Evolutionary conservation across 495 filamentous ascomycete species (phyloP), one percentile per base, ranked within the genome.

Genomic region (Hyaloscypha hepaticicola): DNA sequence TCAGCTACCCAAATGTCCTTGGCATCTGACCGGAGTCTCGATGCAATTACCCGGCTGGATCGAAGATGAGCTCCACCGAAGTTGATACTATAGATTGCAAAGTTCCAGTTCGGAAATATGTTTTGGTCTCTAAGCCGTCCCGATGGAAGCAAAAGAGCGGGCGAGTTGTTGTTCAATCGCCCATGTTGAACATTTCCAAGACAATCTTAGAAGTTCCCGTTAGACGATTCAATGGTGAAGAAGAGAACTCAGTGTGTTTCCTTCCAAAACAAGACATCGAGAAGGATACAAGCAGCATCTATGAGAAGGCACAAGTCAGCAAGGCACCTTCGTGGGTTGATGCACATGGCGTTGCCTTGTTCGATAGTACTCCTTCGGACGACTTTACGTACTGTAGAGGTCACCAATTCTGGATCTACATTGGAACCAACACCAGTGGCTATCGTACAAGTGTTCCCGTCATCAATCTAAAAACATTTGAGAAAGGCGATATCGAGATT

Each of bases 171-270:
- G 53, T 67, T 33, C 58, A 65, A 21, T 71, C 66, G 11, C 66
- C 69, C 3, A 57, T 66, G 60, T 19, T 66, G 21, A 21, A 66
- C 12, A 55, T 68, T 28, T 24, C 50, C 6, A 28, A 63, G n/a
- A 24, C 24, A 3, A 48, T 61, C 2, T 38, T 33, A 0, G 52
- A 58, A 5, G 71, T 77, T 51, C 60, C 74, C 28, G 61, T 65
- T 19, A 67, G 64, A 45, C 73, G 72, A 1, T 70, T 49, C 6
- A 65, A 69, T 21, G 72, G 73, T 2, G 22, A 58, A 9, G 58
- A 58, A 3, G 62, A 74, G 14, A 75, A 77, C 55, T 61, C 70
- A 24, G 72, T 76, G 24, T 64, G 65, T 24, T 75, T 61, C 55
- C 50, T 72, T 25, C 33, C 55, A 14, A 65, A 50, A n/a, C 12